A percentile compares a stretch with the other conserved stretches of the same genome.
These are phyloP conservation scores for Podospora fimiseda DNA, from an alignment of 495 filamentous ascomycete species.

Conservation along the genomic window DNA sequence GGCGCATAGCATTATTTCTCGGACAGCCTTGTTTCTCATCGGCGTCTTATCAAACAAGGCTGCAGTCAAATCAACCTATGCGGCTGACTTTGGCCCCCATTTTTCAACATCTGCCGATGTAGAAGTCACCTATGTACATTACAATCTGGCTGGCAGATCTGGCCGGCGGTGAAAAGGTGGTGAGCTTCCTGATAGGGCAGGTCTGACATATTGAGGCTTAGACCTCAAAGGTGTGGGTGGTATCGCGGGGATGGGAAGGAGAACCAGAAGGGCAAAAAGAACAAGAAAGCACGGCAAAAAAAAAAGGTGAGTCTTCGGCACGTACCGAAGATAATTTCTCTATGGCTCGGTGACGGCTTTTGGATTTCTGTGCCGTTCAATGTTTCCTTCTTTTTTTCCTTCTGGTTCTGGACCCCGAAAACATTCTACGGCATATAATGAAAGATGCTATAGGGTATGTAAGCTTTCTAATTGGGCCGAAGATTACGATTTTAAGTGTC, in stretches of 20 bases:
- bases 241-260: no score
- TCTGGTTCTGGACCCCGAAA: no score
- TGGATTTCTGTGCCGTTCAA: not conserved
- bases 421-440: no score
- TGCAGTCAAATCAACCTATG: no score
- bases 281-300: no score
- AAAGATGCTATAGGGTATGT: not conserved
- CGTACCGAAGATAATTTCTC: not conserved
- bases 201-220: not conserved
- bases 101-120: no score
- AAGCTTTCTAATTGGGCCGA: not conserved
- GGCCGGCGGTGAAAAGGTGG: no score
- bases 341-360: not conserved
- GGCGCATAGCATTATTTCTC: not conserved
- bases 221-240: no score
- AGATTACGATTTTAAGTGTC: no score
- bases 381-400: not conserved
- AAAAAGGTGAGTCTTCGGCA: not conserved
- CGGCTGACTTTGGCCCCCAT: no score
- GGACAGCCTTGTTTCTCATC: not conserved
- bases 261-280: not conserved
- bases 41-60: no score
- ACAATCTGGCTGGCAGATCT: not conserved
- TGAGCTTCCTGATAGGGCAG: not conserved
- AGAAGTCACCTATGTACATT: no score